phyloP scores from a whole-genome alignment of 257 asterid genomes.

The Fraxinus anomala region DNA sequence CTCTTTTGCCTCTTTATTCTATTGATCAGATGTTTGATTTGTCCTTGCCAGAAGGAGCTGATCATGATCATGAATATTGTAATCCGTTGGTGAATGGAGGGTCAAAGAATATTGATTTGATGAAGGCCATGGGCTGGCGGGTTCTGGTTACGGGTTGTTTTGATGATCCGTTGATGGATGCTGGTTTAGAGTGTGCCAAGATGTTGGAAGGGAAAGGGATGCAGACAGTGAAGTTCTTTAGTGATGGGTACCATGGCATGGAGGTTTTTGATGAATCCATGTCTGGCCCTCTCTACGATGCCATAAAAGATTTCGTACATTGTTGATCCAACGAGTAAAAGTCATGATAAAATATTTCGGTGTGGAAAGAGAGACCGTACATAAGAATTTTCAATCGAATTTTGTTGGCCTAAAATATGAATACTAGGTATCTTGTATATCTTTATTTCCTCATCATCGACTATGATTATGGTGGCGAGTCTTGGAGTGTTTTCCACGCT shows the following conservation, averaged over 20 bases:
- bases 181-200: slow-evolving; percentile 29
- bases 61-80: slow-evolving; percentile 31
- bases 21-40: slow-evolving; percentile 31
- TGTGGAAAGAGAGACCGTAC: neutral
- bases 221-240: slow-evolving; percentile 20
- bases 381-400: neutral
- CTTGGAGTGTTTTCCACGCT: too few relatives aligned
- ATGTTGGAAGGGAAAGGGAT: slow-evolving; percentile 42
- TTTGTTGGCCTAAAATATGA: neutral
- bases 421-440: too few relatives aligned
- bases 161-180: slow-evolving; percentile 25
- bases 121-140: slow-evolving; percentile 26
- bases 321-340: neutral
- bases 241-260: slow-evolving; percentile 48
- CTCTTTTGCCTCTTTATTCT: slow-evolving; percentile 26
- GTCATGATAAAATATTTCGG: neutral
- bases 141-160: slow-evolving; percentile 23
- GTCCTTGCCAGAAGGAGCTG: slow-evolving; percentile 27
- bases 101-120: slow-evolving; percentile 1
- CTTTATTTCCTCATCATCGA: too few relatives aligned
- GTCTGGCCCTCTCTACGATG: slow-evolving; percentile 29
- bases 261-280: slow-evolving; percentile 39
- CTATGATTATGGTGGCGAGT: too few relatives aligned
- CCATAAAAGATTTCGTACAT: slow-evolving; percentile 26
- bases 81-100: slow-evolving; percentile 22